phyloP scores from a whole-genome alignment of 2,329 filamentous ascomycete species.

The Claviceps humidiphila region DNA sequence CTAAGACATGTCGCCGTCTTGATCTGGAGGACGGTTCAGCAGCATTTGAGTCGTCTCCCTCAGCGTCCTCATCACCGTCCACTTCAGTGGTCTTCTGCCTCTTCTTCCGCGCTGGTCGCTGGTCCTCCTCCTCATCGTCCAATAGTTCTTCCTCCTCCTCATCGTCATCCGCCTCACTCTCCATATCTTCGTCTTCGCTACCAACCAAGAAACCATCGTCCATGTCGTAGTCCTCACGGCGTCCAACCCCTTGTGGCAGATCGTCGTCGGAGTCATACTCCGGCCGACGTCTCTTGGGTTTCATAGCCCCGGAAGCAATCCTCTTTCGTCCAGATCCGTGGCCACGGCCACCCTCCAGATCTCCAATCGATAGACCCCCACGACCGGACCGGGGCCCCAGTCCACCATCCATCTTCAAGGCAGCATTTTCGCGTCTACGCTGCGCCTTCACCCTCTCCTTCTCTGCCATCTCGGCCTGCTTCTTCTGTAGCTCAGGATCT shows the following conservation, averaged over 20 bases:
- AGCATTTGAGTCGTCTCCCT: constrained; percentile 39
- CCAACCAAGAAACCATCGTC: constrained; percentile 67
- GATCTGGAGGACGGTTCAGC: constrained; percentile 29
- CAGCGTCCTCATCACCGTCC: constrained; percentile 37
- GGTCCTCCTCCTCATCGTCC: constrained; percentile 42
- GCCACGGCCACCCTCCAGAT: constrained; percentile 50
- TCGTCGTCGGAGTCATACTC: constrained; percentile 73
- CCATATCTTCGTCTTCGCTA: constrained; percentile 58
- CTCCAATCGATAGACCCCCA: constrained; percentile 51
- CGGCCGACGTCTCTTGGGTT: constrained; percentile 39
- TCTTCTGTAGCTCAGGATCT: constrained; percentile 64
- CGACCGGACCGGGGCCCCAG: constrained; percentile 31
- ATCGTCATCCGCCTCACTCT: constrained; percentile 47
- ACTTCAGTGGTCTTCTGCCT: constrained; percentile 36
- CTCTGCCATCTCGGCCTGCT: constrained; percentile 59
- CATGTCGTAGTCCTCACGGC: constrained; percentile 64
- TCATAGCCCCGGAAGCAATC: constrained; percentile 33
- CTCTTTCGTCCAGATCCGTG: constrained; percentile 39
- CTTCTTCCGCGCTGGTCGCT: constrained; percentile 33
- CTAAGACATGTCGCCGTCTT: constrained; percentile 43
- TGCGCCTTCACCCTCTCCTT: constrained; percentile 58
- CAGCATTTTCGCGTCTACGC: constrained; percentile 54
- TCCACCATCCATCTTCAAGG: constrained; percentile 49
- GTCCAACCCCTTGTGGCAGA: constrained; percentile 44
- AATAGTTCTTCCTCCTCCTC: constrained; percentile 46